Base-by-base conservation (phyloP, 2,329 filamentous ascomycete species). In the Phyllosticta citrichinensis region DNA sequence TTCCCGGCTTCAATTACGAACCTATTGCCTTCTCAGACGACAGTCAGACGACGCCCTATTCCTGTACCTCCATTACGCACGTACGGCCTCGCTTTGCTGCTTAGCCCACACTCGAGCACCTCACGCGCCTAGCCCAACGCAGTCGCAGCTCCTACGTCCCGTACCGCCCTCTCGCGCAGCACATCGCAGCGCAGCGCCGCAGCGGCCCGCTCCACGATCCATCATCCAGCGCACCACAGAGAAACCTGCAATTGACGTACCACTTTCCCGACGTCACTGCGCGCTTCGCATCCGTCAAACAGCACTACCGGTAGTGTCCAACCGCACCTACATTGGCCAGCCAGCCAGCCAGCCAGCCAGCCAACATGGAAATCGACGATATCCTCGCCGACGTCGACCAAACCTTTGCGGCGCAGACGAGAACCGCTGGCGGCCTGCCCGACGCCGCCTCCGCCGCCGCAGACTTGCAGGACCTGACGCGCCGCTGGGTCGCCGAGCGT, bases 401-500 rank as follows among this genome's bases (percentile, higher is more conserved):
- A 56, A 71, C 73, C n/a, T 69, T 70, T 0, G 65, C 67, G 2
- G 65, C 78, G 40, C 83, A 84, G 2, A 33, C 55, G 40, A 40
- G 33, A 5, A 2, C 10, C 33, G 33, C 33, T 17, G 33, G 11
- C 10, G 33, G 33, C 33, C 5, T 40, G 33, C 11, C 11, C 33
- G 33, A 40, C 33, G 35, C 50, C 33, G 58, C 55, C 24, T 75
- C 76, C 57, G 82, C 84, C 67, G 86, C 81, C 52, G 81, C 85
- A 69, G 93, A 97, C 75, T 81, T 97, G 66, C 91, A 97, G 73
- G 85, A 89, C 58, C 79, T 99, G 67, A 97, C 93, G 67, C 87
- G 93, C 68, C 88, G 87, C 68, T 99, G 93, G 93, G 84, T 97
- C 53, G 90, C 93, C 52, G 95, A 99, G 75, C 85, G 94, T 67